Base-by-base conservation (phyloP, 345 rosid genomes). In the Lepidium sativum region DNA sequence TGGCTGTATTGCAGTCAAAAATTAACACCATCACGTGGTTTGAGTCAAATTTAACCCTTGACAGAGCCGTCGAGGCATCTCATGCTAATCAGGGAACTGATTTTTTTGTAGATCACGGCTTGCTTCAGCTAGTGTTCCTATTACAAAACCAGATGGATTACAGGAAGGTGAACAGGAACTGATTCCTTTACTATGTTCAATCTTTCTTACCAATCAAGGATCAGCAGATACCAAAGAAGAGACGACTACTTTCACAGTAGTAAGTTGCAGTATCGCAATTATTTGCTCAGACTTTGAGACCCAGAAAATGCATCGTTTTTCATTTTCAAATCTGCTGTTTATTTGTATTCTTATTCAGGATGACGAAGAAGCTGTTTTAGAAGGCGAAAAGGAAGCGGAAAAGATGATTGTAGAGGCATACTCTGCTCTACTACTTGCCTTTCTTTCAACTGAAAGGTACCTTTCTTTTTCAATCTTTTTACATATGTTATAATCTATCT, bases 351-450 rank as follows among this genome's bases (percentile, higher is more conserved):
- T 13, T 23, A 33, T 66, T 27, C 75, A 86, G 94, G 80, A 91
- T 58, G 91, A 84, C 32, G 96, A 90, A 56, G 95, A 79, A 54
- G 83, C 86, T 48, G 25, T 95, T 71, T 74, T 85, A 70, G 84
- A 91, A 82, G 95, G 95, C 27, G 97, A 95, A 79, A 95, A 91
- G 75, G 99, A 91, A 81, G 96, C 96, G 1, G 99, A 88, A 80
- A 91, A 88, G 84, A 95, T 85, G 98, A 91, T 95, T 47, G 86
- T 95, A 17, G 99, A 91, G 82, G 99, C 96, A 51, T 95, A 95
- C 70, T 71, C 99, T 14, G 99, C 99, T 49, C 75, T 95, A 58
- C 83, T 95, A 20, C 95, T 95, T 11, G 99, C 99, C 27, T 95
- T 95, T 78, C 95, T 95, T 72, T 91, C 99, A 45, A 95, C 92